Conservation (phyloP, 2,329 filamentous ascomycete species). For the Colletotrichum acutatum region DNA sequence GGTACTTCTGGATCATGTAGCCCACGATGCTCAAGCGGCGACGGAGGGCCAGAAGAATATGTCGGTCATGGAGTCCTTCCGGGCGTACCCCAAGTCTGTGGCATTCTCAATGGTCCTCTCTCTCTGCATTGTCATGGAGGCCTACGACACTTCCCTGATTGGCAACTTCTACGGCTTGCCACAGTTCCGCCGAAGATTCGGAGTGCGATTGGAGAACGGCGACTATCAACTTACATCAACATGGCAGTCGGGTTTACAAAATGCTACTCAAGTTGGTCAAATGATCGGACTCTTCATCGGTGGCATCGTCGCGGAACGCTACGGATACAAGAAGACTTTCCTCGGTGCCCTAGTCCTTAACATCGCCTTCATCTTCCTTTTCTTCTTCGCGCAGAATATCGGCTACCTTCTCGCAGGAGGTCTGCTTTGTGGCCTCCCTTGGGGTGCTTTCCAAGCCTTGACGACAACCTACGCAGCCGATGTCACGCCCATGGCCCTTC, state of each 20-base stretch:
- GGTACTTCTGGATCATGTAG: background rate
- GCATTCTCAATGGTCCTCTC: too few relatives aligned
- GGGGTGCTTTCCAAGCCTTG: background rate
- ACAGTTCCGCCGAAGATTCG: too few relatives aligned
- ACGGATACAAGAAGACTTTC: background rate
- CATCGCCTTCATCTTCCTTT: constrained; percentile 47
- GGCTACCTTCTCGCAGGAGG: background rate
- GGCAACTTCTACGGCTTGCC: too few relatives aligned
- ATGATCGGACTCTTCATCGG: background rate
- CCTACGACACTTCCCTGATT: too few relatives aligned
- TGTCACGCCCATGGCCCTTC: constrained; percentile 44
- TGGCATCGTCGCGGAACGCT: constrained; percentile 56
- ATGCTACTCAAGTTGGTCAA: background rate
- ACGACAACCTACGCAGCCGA: constrained; percentile 45
- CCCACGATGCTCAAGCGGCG: constrained; percentile 6
- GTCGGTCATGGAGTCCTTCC: too few relatives aligned
- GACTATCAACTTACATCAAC: background rate
- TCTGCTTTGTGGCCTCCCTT: background rate
- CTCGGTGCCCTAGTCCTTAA: too few relatives aligned
- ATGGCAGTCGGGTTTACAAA: constrained; percentile 1
- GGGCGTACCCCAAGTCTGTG: too few relatives aligned
- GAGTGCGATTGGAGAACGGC: background rate
- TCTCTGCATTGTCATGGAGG: too few relatives aligned
- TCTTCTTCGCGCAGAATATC: background rate
- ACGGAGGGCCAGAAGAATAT: background rate